phyloP scores from a whole-genome alignment of 805 yeast species.

The Teunomyces funiuensis region DNA sequence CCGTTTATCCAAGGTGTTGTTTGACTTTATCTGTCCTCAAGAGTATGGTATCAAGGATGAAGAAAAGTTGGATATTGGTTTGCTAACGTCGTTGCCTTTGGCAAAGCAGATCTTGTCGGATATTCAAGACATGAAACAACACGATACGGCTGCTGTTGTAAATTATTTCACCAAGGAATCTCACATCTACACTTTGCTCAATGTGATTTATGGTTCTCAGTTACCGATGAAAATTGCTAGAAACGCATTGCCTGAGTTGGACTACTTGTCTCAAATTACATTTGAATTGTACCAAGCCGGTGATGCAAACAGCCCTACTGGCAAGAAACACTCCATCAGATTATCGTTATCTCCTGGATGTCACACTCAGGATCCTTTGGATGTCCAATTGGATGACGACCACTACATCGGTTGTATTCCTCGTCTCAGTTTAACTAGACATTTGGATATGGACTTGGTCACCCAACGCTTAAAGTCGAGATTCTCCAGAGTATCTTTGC shows the following conservation, averaged over 20 bases:
- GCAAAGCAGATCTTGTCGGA: slow-evolving; percentile 85
- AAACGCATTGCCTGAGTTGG: slow-evolving; percentile 94
- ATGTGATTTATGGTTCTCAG: slow-evolving; percentile 87
- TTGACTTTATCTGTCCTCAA: slow-evolving; percentile 97
- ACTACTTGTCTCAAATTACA: slow-evolving; percentile 89
- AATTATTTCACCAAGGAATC: slow-evolving; percentile 96
- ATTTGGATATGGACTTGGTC: slow-evolving; percentile 87
- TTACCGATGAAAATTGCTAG: slow-evolving; percentile 94
- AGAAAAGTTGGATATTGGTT: slow-evolving; percentile 94
- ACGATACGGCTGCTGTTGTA: slow-evolving; percentile 79
- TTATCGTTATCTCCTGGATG: slow-evolving; percentile 96
- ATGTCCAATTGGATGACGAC: slow-evolving; percentile 91
- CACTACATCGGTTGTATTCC: slow-evolving; percentile 97
- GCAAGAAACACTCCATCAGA: slow-evolving; percentile 84
- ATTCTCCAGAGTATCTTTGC: slow-evolving; percentile 84
- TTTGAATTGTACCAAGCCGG: slow-evolving; percentile 89
- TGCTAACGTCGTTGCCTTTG: slow-evolving; percentile 88
- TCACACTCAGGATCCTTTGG: slow-evolving; percentile 96
- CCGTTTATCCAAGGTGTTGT: slow-evolving; percentile 84
- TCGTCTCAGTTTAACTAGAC: slow-evolving; percentile 84
- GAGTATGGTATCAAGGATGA: slow-evolving; percentile 96
- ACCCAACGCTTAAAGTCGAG: slow-evolving; percentile 76
- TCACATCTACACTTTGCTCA: slow-evolving; percentile 90
- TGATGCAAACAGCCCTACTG: slow-evolving; percentile 57
- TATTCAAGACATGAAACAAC: slow-evolving; percentile 72